Evolutionary conservation across 306 rosid species (phyloP), one percentile per base, ranked within the genome.

Genomic region (Rosa rugosa): DNA sequence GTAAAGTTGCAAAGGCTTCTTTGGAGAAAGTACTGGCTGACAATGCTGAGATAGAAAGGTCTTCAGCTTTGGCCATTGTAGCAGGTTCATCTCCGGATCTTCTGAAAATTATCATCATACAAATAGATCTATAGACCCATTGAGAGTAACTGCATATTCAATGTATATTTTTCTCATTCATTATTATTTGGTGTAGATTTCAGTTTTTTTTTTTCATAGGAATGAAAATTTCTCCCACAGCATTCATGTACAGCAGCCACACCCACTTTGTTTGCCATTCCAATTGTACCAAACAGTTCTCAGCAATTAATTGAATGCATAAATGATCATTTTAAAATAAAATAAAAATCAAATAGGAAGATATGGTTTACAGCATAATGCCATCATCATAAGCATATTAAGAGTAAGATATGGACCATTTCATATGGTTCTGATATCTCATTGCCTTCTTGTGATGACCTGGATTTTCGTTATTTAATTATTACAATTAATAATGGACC

Each of bases 1-100:
- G 89, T 71, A 89, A 75, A 86, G 85, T 89, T 67, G 91, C 91
- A 11, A 88, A 82, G 81, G 87, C 85, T 79, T 86, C 89, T 54
- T 71, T 87, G 63, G 88, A 83, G 46, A 86, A 87, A 83, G 89
- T 88, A 70, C 62, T 81, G 64, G 86, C 88, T n/a, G 85, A 86
- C 71, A 75, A 86, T 62, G 67, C 65, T 40, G 83, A 80, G 17
- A 18, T 78, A 11, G 85, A 81, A 44, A 77, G 73, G 16, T 79
- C 80, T 7, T 65, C 83, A 23, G 71, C 64, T 70, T 82, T 78
- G 40, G 83, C 85, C 23, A 42, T 79, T 68, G 22, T 36, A 46
- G 78, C 78, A 44, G 54, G 68, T 62, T 13, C 76, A 13, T 54
- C 67, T 18, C 2, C 31, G 51, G 78, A 84, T 69, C 68, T 80